phyloP scores from a whole-genome alignment of 83 land plant genomes.

The Picea engelmannii region DNA sequence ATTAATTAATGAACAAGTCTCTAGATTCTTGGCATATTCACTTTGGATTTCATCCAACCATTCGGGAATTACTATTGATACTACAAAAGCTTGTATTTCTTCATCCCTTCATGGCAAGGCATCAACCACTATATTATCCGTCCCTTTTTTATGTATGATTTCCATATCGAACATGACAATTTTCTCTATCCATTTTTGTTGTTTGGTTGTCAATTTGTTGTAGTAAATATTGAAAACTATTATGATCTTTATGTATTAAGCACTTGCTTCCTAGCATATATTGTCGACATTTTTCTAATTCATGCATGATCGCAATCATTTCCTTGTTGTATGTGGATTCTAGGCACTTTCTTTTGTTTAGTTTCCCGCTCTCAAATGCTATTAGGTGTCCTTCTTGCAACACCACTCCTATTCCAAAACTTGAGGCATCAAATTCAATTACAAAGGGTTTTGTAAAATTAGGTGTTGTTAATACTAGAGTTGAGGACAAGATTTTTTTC shows the following conservation, averaged over 20 bases:
- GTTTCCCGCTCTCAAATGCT: background rate
- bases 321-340: constrained; percentile 20
- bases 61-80: no score
- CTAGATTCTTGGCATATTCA: no score
- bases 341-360: background rate
- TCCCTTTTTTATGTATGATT: constrained; percentile 16
- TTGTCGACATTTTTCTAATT: constrained; percentile 21
- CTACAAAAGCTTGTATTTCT: background rate
- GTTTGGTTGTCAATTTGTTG: constrained; percentile 3
- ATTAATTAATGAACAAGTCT: no score
- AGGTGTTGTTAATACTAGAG: background rate
- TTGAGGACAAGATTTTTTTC: background rate
- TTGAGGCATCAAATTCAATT: background rate
- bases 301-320: constrained; percentile 12
- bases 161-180: constrained; percentile 13
- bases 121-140: constrained; percentile 20
- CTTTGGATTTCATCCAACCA: no score
- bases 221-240: constrained; percentile 17
- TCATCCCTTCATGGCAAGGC: constrained; percentile 15
- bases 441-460: background rate
- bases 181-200: constrained; percentile 23
- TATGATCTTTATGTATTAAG: constrained; percentile 3
- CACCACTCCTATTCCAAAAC: background rate
- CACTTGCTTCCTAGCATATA: constrained; percentile 18
- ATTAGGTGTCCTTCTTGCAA: background rate